Base-by-base conservation (phyloP, 164 flowering plant genomes). In the Berberis thunbergii region DNA sequence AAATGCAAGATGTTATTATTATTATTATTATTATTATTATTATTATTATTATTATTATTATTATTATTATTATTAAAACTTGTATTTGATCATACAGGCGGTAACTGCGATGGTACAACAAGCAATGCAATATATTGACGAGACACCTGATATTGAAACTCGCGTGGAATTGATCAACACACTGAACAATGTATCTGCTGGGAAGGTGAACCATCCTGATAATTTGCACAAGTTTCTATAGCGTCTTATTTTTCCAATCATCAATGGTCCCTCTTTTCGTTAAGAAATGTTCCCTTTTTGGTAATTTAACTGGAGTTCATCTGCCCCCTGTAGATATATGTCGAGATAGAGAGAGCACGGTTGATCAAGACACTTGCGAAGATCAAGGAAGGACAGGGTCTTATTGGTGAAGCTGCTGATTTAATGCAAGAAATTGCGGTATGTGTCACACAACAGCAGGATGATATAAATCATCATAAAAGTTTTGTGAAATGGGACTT, bases 341-440 rank as follows among this genome's bases (percentile, higher is more conserved):
- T 90, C 66, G 97, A 90, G 77, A 86, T 94, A 54, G 98, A 90
- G 76, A 83, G 97, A 71, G 92, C 97, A 59, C 68, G 97, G 53
- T 72, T 94, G 73, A 79, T 90, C 45, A 94, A 85, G 76, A 90
- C 76, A 66, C 95, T 94, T 65, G 95, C 98, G 52, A 90, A 90
- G 77, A 88, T 94, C 43, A 94, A 90, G 77, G 98, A 94, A 84
- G 96, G 78, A 50, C 98, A 94, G 65, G 96, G 96, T 49, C 88
- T 64, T n/a, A 81, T 94, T 56, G 91, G 89, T 40, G 97, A 94
- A 69, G 98, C 98, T 67, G 98, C 98, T 53, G 98, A 94, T 71
- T 78, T 94, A 80, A 90, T 94, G 98, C 97, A 90, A 74, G 97
- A 94, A 83, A 73, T 90, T 75, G 98, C 96, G 74, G 98, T 90